Evolutionary conservation across 441 rosid genomes (phyloP), one percentile per base, ranked within the genome.

Genomic region (Bocquillonia castaneifolia): DNA sequence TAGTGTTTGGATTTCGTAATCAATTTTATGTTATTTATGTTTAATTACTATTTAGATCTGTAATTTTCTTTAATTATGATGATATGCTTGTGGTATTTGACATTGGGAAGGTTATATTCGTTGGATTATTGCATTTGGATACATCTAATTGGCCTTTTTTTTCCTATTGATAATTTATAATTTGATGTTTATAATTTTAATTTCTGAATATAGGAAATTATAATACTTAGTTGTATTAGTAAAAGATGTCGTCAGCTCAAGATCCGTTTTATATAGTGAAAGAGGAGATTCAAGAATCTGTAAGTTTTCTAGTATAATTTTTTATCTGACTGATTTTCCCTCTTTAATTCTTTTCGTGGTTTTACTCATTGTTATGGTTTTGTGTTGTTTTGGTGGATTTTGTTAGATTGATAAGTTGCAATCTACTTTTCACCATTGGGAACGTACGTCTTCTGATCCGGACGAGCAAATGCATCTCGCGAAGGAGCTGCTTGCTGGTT

Each of bases 201-300:
- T 26, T 10, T 54, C 14, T 54, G 32, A 29, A 40, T 50, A 29
- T 54, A 32, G 29, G 26, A 39, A 59, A 31, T 4, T 37, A 6
- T 17, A 47, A 51, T 63, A 29, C 69, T n/a, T n/a, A n/a, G n/a
- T n/a, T 67, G 67, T 32, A 45, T 12, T 50, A 5, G 26, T 50
- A 36, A 10, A 23, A 40, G 76, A 92, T 95, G 99, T 88, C 97
- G 72, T 89, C 96, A 5, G 96, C 98, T 26, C 98, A 90, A 76
- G 99, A 92, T 86, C 98, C 98, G 1, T 92, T 90, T 71, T 89
- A 92, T 71, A 92, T 92, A 51, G 98, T 92, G 64, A 92, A 90
- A 77, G 97, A 95, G 85, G 97, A 92, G 85, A 90, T 90, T 73
- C 97, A 92, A 76, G 91, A 86, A 48, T 89, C 97, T 77, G 99